Evolutionary conservation across 176 grass and related monocot species (phyloP).

Genomic region (Zizania latifolia): DNA sequence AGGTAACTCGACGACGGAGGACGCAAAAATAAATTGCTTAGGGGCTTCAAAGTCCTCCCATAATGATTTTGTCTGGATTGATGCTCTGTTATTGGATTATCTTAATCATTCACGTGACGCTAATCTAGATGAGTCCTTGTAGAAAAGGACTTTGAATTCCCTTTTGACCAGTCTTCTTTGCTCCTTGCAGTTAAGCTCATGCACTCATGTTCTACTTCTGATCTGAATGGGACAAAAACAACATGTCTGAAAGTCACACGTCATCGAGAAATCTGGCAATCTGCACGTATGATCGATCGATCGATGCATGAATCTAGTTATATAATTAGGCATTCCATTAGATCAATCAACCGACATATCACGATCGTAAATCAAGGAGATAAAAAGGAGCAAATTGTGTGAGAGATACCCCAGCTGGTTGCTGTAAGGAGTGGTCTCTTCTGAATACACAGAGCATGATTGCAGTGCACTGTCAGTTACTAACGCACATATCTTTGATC

Average conservation of each 20-base stretch:
- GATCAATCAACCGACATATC: neutral
- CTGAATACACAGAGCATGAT: too few relatives aligned
- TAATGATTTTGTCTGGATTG: too few relatives aligned
- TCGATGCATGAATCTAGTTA: neutral
- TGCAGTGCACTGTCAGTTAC: neutral
- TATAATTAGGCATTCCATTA: neutral
- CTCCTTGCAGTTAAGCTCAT: neutral
- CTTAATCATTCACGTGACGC: too few relatives aligned
- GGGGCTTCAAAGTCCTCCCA: too few relatives aligned
- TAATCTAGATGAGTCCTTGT: too few relatives aligned
- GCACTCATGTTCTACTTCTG: neutral
- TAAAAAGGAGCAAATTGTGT: neutral
- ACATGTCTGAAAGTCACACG: neutral
- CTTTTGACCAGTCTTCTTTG: neutral
- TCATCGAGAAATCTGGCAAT: neutral
- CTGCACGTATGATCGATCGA: slow-evolving; percentile 7
- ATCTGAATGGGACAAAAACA: neutral
- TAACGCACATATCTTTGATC: neutral
- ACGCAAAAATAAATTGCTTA: too few relatives aligned
- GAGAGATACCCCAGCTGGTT: too few relatives aligned
- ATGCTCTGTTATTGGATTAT: too few relatives aligned
- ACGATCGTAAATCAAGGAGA: neutral
- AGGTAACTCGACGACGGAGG: too few relatives aligned
- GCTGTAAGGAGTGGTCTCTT: too few relatives aligned
- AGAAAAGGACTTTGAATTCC: too few relatives aligned